These are phyloP conservation scores for Solanum hybrid DNA, from an alignment of 305 asterid species.

Conservation along the genomic window DNA sequence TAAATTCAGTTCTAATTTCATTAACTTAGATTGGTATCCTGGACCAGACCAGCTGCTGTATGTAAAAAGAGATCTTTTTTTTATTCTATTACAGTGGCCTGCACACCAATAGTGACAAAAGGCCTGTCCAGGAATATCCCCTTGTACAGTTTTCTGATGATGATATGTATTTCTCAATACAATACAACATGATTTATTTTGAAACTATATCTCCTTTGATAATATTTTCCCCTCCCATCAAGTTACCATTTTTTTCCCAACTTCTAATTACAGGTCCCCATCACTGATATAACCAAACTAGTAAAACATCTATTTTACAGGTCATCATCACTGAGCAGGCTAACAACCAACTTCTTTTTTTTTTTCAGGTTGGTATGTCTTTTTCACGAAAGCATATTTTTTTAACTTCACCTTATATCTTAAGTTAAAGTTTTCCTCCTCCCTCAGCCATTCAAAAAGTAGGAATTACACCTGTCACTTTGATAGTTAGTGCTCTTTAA, in stretches of 20 bases:
- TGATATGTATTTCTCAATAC: not conserved
- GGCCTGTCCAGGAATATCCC: not conserved
- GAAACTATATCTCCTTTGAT: not conserved
- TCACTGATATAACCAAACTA: not conserved
- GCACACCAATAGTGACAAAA: not conserved
- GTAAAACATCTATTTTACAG: not conserved
- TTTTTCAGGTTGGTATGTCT: not conserved
- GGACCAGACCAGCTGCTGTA: not conserved
- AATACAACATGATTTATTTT: not conserved
- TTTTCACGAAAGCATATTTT: not conserved
- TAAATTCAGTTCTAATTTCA: not conserved
- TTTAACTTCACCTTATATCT: not conserved
- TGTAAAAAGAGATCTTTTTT: not conserved
- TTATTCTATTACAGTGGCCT: not conserved
- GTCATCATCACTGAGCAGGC: not conserved
- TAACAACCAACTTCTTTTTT: not conserved
- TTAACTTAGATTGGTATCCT: not conserved
- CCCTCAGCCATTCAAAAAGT: not conserved
- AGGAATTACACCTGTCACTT: not conserved
- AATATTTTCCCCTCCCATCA: not conserved
- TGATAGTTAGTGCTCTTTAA: not conserved
- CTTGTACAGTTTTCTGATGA: not conserved
- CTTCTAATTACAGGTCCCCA: not conserved
- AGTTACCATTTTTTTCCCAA: not conserved
- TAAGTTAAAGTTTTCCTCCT: not conserved